These are phyloP conservation scores for Coniferiporia sulphurascens DNA, from an alignment of 1,284 basidiomycete species.

Conservation along the genomic window DNA sequence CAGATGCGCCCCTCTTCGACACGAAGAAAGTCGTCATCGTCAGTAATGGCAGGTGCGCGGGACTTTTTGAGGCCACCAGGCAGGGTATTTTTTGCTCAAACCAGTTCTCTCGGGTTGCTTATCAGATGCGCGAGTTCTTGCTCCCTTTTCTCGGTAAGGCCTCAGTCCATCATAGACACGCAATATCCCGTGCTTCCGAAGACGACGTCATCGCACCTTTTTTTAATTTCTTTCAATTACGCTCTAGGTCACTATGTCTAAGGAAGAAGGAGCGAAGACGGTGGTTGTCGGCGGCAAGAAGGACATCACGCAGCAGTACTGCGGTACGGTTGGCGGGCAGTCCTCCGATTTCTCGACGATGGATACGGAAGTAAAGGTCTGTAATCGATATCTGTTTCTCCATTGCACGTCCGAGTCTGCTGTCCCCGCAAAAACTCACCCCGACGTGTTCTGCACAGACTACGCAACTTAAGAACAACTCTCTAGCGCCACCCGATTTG, in stretches of 20 bases:
- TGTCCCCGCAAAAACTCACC: neutral
- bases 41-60: conserved; percentile 45
- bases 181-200: neutral
- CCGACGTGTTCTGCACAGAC: conserved; percentile 30
- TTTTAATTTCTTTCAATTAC: conserved; percentile 10
- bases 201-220: conserved; percentile 12
- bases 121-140: conserved; percentile 48
- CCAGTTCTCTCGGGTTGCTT: neutral
- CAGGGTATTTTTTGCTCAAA: neutral
- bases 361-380: conserved; percentile 54
- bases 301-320: conserved; percentile 49
- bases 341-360: conserved; percentile 50
- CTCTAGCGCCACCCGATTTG: conserved; percentile 59
- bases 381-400: conserved; percentile 9
- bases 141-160: conserved; percentile 51
- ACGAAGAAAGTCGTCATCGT: conserved; percentile 49
- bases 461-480: conserved; percentile 47
- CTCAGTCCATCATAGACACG: conserved; percentile 4
- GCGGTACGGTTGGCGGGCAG: conserved; percentile 58
- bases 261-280: conserved; percentile 51
- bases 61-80: neutral
- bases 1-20: conserved; percentile 45
- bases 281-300: conserved; percentile 52
- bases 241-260: conserved; percentile 52
- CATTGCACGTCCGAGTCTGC: neutral